These are phyloP conservation scores for Fraxinus velutina DNA, from an alignment of 305 asterid genomes.

Conservation along the genomic window DNA sequence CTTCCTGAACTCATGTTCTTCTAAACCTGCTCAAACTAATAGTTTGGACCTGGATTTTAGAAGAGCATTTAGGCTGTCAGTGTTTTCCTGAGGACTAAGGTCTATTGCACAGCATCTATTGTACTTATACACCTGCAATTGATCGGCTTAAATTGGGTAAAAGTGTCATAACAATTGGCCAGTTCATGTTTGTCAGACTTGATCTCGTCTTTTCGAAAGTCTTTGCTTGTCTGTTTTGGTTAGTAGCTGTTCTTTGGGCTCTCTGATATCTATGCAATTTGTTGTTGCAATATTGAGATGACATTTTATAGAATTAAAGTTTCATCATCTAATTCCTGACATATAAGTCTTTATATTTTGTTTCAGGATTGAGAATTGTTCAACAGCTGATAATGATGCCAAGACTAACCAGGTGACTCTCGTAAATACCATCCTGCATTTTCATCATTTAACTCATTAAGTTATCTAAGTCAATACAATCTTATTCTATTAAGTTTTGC, in stretches of 20 bases:
- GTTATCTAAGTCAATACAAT: background rate
- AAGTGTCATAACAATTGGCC: background rate
- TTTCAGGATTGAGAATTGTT: constrained; percentile 48
- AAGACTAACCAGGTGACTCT: constrained; percentile 64
- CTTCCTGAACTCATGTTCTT: background rate
- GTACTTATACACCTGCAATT: background rate
- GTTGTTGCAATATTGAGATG: background rate
- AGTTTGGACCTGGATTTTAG: background rate
- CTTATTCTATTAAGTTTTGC: background rate
- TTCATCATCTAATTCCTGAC: constrained; percentile 12
- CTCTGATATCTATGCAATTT: background rate
- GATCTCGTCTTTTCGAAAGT: background rate
- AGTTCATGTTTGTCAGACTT: background rate
- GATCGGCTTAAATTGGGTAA: background rate
- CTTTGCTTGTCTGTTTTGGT: background rate
- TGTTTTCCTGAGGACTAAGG: constrained; percentile 18
- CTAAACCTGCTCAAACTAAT: background rate
- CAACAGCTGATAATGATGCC: constrained; percentile 41
- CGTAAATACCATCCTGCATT: constrained; percentile 6
- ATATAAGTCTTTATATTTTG: constrained; percentile 17
- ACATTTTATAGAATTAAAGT: background rate
- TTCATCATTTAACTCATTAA: background rate
- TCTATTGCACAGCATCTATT: constrained; percentile 5
- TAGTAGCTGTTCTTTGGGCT: background rate
- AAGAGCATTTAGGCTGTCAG: background rate